Evolutionary conservation across 2,329 filamentous ascomycete genomes (phyloP), one percentile per base, ranked within the genome.

Genomic region (Aspergillus costaricaensis): DNA sequence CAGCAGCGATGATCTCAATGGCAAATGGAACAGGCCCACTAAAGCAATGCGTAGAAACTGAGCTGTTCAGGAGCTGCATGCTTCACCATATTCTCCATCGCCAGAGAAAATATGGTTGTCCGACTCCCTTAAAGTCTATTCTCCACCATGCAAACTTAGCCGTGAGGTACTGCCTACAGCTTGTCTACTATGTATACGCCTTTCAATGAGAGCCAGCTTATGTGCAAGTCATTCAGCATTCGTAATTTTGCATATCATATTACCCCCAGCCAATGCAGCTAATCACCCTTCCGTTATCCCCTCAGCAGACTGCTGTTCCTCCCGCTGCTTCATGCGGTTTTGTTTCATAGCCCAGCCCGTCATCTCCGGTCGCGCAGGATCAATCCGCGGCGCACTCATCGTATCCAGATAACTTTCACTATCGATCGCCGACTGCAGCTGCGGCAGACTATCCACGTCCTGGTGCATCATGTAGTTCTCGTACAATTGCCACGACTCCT

Each of bases 401-500:
- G 79, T 80, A 72, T 89, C 86, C 52, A 90, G 75, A 72, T 87
- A 90, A 54, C 85, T 79, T 57, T 83, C 81, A 63, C 86, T 82
- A 59, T 80, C 80, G 69, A 88, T 83, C 6, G 77, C 77, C 36
- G 85, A 84, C 59, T 81, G 77, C 19, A 90, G 75, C 55, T 80
- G 77, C 4, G 80, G 76, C 2, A 81, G 79, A 1, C 72, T 72
- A 8, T 77, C 75, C 3, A 77, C 67, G 10, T 81, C 75, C 44
- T 80, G 72, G 52, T 77, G 80, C 65, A 91, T 88, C 64, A 96
- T 84, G 64, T 87, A 88, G 66, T 90, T 86, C 60, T 88, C 84
- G 75, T 92, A 96, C 32, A 88, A 83, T 30, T 86, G 84, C 86
- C 91, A 96, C 3, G 92, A 88, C 60, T 86, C 85, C 64, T 87